Percentiles rank a stretch among this genome's conserved stretches.
Evolutionary conservation across 805 yeast species (phyloP).

Genomic region (Tetrapisispora fleetii): DNA sequence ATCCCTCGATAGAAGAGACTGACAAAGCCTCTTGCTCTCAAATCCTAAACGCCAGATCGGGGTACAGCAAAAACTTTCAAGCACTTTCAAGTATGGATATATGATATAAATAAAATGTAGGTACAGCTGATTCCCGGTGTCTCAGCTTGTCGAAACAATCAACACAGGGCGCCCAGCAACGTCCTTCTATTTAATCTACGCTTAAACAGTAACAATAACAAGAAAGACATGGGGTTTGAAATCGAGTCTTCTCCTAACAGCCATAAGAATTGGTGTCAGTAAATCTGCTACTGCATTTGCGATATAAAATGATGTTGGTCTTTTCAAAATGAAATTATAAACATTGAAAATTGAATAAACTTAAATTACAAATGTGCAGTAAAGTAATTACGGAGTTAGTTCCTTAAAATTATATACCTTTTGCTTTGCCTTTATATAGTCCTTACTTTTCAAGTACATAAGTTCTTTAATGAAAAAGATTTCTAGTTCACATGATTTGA

Average conservation of each 20-base stretch:
- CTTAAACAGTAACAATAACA: conserved; percentile 13
- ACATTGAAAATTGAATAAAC: not conserved
- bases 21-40: no score
- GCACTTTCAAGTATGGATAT: no score
- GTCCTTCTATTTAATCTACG: conserved; percentile 26
- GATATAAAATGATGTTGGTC: conserved; percentile 25
- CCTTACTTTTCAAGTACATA: no score
- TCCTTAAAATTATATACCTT: no score
- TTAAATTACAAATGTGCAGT: not conserved
- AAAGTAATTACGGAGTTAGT: no score
- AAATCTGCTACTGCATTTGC: conserved; percentile 11
- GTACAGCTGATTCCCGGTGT: conserved; percentile 35
- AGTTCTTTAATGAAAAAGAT: no score
- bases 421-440: no score
- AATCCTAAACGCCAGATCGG: no score
- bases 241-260: conserved; percentile 9
- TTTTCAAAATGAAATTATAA: conserved; percentile 2
- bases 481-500: no score
- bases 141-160: conserved; percentile 23
- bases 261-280: conserved; percentile 8
- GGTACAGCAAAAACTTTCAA: no score
- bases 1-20: no score
- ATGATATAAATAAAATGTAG: conserved; percentile 16
- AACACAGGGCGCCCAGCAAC: conserved; percentile 37
- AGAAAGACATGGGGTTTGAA: conserved; percentile 8